These are phyloP conservation scores for Trichoderma asperelloides DNA, from an alignment of 495 filamentous ascomycete genomes.

Conservation along the genomic window DNA sequence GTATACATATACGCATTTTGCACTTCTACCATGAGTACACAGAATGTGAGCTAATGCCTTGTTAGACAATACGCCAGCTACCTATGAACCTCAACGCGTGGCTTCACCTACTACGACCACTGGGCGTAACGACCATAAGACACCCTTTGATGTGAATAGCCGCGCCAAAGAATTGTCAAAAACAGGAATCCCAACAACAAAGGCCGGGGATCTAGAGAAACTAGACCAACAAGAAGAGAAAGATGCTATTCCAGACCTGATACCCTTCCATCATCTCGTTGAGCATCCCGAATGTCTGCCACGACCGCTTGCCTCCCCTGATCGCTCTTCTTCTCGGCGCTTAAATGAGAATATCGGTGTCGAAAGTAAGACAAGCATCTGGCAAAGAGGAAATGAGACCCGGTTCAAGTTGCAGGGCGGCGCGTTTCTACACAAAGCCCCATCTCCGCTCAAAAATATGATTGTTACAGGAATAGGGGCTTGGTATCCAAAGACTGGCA, in stretches of 20 bases:
- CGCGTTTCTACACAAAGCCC: neutral
- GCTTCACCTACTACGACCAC: neutral
- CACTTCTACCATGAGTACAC: neutral
- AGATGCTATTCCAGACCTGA: neutral
- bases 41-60: neutral
- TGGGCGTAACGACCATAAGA: neutral
- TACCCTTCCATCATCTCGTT: neutral
- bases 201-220: neutral
- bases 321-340: neutral
- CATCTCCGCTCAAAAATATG: conserved; percentile 1
- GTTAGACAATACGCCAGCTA: neutral
- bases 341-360: neutral
- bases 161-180: neutral
- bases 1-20: neutral
- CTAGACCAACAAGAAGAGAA: neutral
- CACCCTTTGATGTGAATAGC: neutral
- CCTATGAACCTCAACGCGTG: neutral
- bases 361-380: neutral
- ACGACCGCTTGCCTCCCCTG: neutral
- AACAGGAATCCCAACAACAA: neutral
- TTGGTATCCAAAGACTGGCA: neutral
- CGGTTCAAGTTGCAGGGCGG: neutral
- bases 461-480: neutral
- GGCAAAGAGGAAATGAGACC: neutral
- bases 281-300: neutral